These are phyloP conservation scores for Sesbania bispinosa DNA, from an alignment of 306 rosid species.

Conservation along the genomic window DNA sequence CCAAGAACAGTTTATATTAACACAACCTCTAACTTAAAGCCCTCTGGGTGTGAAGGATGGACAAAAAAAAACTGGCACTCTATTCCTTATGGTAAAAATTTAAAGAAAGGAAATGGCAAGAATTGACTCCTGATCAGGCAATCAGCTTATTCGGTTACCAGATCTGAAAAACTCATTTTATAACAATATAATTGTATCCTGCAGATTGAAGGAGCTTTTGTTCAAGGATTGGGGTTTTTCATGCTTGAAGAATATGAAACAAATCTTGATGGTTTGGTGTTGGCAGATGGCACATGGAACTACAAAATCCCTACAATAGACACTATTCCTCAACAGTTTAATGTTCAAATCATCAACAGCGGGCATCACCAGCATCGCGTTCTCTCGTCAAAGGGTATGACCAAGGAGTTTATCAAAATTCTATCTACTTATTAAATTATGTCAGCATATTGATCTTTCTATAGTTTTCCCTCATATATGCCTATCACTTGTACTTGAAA, in stretches of 20 bases:
- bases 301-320: slow-evolving; percentile 88
- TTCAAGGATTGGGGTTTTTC: slow-evolving; percentile 88
- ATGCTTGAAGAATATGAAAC: slow-evolving; percentile 79
- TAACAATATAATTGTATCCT: slow-evolving; percentile 18
- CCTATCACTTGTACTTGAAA: neutral
- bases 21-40: too few species aligned
- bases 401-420: slow-evolving; percentile 1
- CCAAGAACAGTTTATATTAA: too few species aligned
- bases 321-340: slow-evolving; percentile 76
- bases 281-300: slow-evolving; percentile 78
- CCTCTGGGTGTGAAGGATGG: too few species aligned
- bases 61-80: too few species aligned
- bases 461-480: neutral
- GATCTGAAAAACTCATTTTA: too few species aligned
- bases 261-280: slow-evolving; percentile 41
- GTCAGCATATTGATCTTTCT: slow-evolving; percentile 29
- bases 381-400: slow-evolving; percentile 89
- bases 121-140: too few species aligned
- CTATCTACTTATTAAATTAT: neutral
- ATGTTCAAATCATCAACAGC: slow-evolving; percentile 73
- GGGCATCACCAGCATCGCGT: slow-evolving; percentile 71
- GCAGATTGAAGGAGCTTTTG: slow-evolving; percentile 97
- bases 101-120: too few species aligned
- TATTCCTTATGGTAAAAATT: too few species aligned
- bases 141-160: too few species aligned